A percentile compares a stretch with the other conserved stretches of the same genome.
These are phyloP conservation scores for Hippophae gyantsensis DNA, from an alignment of 306 rosid species.

Conservation along the genomic window DNA sequence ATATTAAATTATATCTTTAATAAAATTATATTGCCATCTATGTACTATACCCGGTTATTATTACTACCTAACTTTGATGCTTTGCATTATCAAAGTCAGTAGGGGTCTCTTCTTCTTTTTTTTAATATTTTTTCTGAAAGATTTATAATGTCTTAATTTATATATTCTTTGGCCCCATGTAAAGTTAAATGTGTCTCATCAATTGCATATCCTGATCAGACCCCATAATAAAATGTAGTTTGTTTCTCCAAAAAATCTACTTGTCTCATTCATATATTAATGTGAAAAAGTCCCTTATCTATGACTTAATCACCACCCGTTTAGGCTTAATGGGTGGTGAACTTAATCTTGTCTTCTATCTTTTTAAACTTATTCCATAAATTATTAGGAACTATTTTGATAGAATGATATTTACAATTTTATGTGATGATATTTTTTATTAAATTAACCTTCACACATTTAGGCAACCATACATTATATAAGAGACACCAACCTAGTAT, in stretches of 20 bases:
- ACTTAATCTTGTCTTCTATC: constrained; percentile 19
- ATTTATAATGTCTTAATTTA: constrained; percentile 1
- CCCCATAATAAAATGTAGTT: constrained; percentile 10
- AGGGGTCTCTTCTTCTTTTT: too few relatives aligned
- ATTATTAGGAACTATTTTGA: background rate
- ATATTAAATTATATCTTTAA: too few relatives aligned
- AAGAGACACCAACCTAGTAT: too few relatives aligned
- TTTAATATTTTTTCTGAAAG: background rate
- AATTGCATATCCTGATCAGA: constrained; percentile 31
- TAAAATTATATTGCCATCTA: too few relatives aligned
- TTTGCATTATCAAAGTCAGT: background rate
- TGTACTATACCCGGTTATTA: too few relatives aligned
- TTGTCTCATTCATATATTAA: background rate
- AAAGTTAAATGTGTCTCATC: constrained; percentile 11
- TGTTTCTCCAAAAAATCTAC: background rate
- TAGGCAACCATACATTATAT: too few relatives aligned
- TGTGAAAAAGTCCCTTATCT: background rate
- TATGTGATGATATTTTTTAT: too few relatives aligned
- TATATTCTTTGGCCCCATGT: constrained; percentile 4
- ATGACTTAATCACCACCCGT: constrained; percentile 19
- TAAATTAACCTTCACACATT: too few relatives aligned
- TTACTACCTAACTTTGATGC: constrained; percentile 1
- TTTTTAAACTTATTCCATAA: constrained; percentile 8
- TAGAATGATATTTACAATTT: too few relatives aligned
- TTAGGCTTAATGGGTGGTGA: constrained; percentile 21